A percentile compares a stretch with the other conserved stretches of the same genome.
Evolutionary conservation across 495 filamentous ascomycete species (phyloP).

Genomic region (Aspergillus heteromorphus): DNA sequence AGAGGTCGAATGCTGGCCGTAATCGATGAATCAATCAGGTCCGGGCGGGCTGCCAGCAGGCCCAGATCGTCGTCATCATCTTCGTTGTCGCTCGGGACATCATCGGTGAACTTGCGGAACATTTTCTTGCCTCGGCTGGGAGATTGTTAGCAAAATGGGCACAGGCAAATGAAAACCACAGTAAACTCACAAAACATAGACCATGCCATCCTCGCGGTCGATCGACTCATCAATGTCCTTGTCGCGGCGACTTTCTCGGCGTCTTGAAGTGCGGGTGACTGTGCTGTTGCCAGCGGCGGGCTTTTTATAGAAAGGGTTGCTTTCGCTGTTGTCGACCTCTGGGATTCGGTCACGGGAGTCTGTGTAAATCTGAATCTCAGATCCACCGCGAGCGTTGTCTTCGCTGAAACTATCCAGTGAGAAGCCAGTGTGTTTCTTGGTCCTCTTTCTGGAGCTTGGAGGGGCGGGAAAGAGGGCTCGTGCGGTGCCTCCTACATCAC

Average conservation of each 20-base stretch:
- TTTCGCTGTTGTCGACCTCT: conserved; percentile 53
- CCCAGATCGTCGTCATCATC: conserved; percentile 48
- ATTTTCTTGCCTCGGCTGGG: conserved; percentile 83
- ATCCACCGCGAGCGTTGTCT: conserved; percentile 38
- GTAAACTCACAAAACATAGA: conserved; percentile 78
- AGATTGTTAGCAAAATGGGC: conserved; percentile 21
- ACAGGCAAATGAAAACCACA: neutral
- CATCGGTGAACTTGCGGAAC: conserved; percentile 54
- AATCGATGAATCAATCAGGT: conserved; percentile 31
- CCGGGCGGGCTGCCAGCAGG: conserved; percentile 33
- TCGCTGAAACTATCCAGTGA: conserved; percentile 65
- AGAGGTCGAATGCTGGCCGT: conserved; percentile 44
- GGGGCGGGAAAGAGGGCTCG: conserved; percentile 70
- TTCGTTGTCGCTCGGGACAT: conserved; percentile 37
- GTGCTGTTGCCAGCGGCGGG: conserved; percentile 19
- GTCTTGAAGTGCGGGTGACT: conserved; percentile 33
- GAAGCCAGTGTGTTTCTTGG: conserved; percentile 54
- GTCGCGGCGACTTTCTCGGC: conserved; percentile 38
- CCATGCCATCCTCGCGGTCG: conserved; percentile 67
- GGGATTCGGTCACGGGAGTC: conserved; percentile 86
- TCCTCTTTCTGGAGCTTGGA: conserved; percentile 34
- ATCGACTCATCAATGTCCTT: conserved; percentile 57
- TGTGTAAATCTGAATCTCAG: conserved; percentile 75
- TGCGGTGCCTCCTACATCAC: conserved; percentile 58
- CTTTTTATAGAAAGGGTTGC: conserved; percentile 72